These are phyloP conservation scores for Apiospora phragmitis DNA, from an alignment of 2,329 filamentous ascomycete genomes.

Conservation along the genomic window DNA sequence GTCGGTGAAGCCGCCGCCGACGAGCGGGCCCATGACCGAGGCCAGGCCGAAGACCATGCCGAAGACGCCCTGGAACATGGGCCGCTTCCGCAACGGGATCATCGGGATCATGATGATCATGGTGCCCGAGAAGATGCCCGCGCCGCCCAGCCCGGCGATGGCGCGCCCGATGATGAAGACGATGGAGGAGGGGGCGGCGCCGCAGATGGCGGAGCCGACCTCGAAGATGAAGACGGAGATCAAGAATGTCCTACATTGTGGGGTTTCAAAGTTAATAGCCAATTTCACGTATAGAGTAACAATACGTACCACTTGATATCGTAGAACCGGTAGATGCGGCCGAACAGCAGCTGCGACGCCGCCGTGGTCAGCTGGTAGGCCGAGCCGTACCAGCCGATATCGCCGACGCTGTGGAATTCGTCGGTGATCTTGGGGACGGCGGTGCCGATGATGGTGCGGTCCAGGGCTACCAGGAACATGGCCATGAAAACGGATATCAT, in stretches of 20 bases:
- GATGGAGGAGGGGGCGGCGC: conserved; percentile 52
- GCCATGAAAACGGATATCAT: conserved; percentile 54
- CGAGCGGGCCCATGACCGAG: conserved; percentile 52
- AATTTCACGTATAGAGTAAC: too few species aligned
- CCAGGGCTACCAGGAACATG: conserved; percentile 59
- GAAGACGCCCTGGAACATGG: conserved; percentile 58
- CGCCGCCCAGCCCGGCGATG: conserved; percentile 56
- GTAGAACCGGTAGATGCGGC: conserved; percentile 56
- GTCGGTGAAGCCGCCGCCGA: conserved; percentile 55
- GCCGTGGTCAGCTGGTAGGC: conserved; percentile 62
- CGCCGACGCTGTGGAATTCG: conserved; percentile 56
- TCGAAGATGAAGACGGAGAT: conserved; percentile 52
- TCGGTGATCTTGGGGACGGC: conserved; percentile 57
- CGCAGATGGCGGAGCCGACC: conserved; percentile 52
- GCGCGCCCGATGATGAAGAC: conserved; percentile 58
- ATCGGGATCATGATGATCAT: conserved; percentile 58
- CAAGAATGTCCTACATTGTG: conserved; percentile 41
- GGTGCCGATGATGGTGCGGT: conserved; percentile 56
- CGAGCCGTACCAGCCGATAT: conserved; percentile 66
- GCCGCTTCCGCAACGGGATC: conserved; percentile 61
- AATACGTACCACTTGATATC: conserved; percentile 45
- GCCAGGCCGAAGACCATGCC: conserved; percentile 56
- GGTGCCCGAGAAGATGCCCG: conserved; percentile 58
- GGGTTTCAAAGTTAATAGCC: not conserved
- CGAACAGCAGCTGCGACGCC: conserved; percentile 55